Evolutionary conservation across 345 rosid species (phyloP), one percentile per base, ranked within the genome.

Genomic region (Odontarrhena argentea): DNA sequence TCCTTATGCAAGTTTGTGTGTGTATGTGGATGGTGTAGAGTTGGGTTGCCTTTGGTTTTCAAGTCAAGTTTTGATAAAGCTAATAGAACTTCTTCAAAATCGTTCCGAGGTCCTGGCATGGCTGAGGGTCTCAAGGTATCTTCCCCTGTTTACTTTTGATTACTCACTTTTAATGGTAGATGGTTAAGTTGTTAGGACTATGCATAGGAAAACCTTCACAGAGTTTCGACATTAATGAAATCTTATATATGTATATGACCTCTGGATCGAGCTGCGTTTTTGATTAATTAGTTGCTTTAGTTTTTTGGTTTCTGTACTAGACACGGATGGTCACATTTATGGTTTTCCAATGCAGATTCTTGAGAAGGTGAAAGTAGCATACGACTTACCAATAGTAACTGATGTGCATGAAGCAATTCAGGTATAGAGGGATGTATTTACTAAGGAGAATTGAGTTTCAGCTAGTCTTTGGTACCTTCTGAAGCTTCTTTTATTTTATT

Each of bases 61-160:
- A 91, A 94, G 86, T 94, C 97, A 38, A 94, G 97, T 76, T 94
- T 94, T 77, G 99, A 94, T 79, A 94, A 94, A 81, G 97, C 99
- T 63, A 91, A 91, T 69, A 65, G 96, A 69, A 91, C 97, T 18
- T 94, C 99, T 51, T 88, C 93, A 1, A 88, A 88, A 76, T 94
- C 97, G 7, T 94, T 91, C 72, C 93, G 99, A 1, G 99, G 97
- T 61, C 96, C 99, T 2, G 96, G 97, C 77, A 76, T 94, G 89
- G 80, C 22, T 45, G 89, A 94, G 81, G 99, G 99, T 72, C 77
- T 94, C 63, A 87, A 91, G 95, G 99, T 94, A 59, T 60, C 53
- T 45, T 59, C 55, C 57, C 30, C 48, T 60, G 18, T 44, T 60
- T 38, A 14, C 43, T 43, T 43, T 45, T 2, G 5, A 22, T 53